These are phyloP conservation scores for Nicotiana undulata DNA, from an alignment of 257 asterid species.

Conservation along the genomic window DNA sequence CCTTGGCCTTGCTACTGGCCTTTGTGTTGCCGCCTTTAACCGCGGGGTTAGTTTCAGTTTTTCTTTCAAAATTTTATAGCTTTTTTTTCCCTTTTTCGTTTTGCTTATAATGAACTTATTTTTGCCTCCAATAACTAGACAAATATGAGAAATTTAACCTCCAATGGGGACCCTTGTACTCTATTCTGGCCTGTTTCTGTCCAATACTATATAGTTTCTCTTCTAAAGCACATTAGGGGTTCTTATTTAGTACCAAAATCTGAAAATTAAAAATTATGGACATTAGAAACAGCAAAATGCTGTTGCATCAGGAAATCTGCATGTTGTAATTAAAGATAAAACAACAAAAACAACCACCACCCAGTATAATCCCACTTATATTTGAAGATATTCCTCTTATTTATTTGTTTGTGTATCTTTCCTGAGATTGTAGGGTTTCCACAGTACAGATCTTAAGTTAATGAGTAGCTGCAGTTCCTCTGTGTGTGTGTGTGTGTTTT, in stretches of 20 bases:
- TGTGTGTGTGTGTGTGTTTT: too few species aligned
- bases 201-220: neutral
- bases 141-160: neutral
- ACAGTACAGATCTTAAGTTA: neutral
- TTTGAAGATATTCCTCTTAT: neutral
- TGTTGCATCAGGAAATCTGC: neutral
- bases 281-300: neutral
- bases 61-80: neutral
- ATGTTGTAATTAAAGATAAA: too few species aligned
- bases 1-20: conserved; percentile 92
- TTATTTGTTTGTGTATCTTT: neutral
- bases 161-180: neutral
- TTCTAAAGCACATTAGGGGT: neutral
- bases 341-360: too few species aligned
- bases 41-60: conserved; percentile 67
- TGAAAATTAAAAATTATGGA: neutral
- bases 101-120: neutral
- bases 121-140: neutral
- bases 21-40: conserved; percentile 84
- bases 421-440: neutral
- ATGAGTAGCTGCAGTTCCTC: neutral
- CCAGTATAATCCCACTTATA: too few species aligned
- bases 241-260: neutral
- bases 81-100: neutral
- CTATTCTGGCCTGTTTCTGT: neutral